These are phyloP conservation scores for Millerozyma miso DNA, from an alignment of 805 yeast genomes.

Conservation along the genomic window DNA sequence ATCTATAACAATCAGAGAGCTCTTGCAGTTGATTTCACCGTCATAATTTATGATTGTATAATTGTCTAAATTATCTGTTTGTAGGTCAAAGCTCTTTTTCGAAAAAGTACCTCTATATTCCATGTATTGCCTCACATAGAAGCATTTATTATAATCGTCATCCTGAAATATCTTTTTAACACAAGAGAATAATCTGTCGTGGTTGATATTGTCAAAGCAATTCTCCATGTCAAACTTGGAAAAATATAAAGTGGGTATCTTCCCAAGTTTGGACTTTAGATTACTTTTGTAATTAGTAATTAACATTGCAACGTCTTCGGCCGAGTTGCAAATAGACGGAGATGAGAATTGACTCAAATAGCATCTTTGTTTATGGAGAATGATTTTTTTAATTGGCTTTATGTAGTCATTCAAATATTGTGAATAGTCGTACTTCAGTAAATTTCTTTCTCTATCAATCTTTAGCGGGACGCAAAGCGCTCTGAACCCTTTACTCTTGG, in stretches of 20 bases:
- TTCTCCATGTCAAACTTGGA: constrained; percentile 72
- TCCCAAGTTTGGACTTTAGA: constrained; percentile 7
- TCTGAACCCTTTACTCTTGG: constrained; percentile 59
- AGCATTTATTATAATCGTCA: constrained; percentile 15
- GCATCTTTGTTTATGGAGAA: constrained; percentile 6
- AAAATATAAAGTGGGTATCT: constrained; percentile 39
- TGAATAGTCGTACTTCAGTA: constrained; percentile 26
- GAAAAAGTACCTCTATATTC: constrained; percentile 9
- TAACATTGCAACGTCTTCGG: constrained; percentile 39
- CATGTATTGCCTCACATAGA: constrained; percentile 16
- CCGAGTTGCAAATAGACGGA: constrained; percentile 35
- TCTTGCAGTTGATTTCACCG: not conserved
- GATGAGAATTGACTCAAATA: constrained; percentile 5
- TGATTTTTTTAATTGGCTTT: constrained; percentile 36
- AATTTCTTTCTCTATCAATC: constrained; percentile 4
- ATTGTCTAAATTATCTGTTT: constrained; percentile 11
- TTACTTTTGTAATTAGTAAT: constrained; percentile 34
- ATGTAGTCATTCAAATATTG: constrained; percentile 33
- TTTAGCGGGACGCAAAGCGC: constrained; percentile 51
- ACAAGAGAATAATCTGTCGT: constrained; percentile 32
- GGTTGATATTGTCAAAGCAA: constrained; percentile 74
- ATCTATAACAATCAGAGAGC: constrained; percentile 4
- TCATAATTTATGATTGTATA: constrained; percentile 8
- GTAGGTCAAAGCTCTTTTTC: constrained; percentile 10
- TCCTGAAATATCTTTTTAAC: constrained; percentile 25